These are phyloP conservation scores for Mycena haematopus DNA, from an alignment of 768 basidiomycete species.

Conservation along the genomic window DNA sequence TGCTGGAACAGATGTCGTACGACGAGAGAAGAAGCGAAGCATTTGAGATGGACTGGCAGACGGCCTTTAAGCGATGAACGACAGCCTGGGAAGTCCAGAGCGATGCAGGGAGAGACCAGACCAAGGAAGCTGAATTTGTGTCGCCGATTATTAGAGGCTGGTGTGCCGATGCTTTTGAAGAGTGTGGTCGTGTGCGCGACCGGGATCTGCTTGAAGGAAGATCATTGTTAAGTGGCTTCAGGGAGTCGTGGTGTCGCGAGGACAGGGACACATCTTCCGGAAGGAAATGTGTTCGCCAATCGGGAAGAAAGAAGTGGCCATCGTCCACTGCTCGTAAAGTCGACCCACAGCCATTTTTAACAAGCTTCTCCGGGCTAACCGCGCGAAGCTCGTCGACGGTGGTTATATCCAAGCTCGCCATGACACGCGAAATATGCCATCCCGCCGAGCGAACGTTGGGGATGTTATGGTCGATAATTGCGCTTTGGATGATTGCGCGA, in stretches of 20 bases:
- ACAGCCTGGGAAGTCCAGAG: constrained; percentile 68
- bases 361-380: constrained; percentile 63
- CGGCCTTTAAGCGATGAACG: constrained; percentile 72
- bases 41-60: constrained; percentile 72
- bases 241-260: constrained; percentile 24
- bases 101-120: constrained; percentile 66
- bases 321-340: constrained; percentile 69
- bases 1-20: constrained; percentile 72
- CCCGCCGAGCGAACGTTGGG: constrained; percentile 67
- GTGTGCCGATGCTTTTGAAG: constrained; percentile 38
- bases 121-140: constrained; percentile 65
- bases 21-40: constrained; percentile 67
- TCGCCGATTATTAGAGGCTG: constrained; percentile 84
- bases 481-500: constrained; percentile 79
- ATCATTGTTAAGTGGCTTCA: constrained; percentile 1
- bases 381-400: constrained; percentile 67
- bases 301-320: constrained; percentile 67
- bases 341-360: constrained; percentile 49
- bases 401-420: constrained; percentile 60
- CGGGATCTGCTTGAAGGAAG: constrained; percentile 24
- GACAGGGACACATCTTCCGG: constrained; percentile 35
- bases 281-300: constrained; percentile 58
- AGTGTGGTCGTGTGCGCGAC: constrained; percentile 33
- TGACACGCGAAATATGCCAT: constrained; percentile 69
- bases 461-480: constrained; percentile 65